Percentiles rank a stretch among this genome's conserved stretches.
phyloP scores from a whole-genome alignment of 768 basidiomycete species.

The Lactarius tabidus region DNA sequence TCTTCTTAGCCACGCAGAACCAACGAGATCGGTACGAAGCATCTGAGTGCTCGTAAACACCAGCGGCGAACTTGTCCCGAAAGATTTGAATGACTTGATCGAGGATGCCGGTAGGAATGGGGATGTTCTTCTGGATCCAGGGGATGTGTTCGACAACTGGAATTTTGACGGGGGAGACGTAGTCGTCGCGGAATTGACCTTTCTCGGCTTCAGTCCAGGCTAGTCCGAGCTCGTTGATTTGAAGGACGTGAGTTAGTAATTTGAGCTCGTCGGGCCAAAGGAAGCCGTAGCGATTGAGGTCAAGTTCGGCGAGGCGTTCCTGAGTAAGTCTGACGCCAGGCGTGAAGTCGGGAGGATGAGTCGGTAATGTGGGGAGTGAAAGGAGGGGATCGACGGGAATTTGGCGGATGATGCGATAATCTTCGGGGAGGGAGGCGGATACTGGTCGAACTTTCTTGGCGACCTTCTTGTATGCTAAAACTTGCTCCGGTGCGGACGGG shows the following conservation, averaged over 20 bases:
- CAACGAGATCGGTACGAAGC: neutral
- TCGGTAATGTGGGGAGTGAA: neutral
- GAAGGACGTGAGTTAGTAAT: slow-evolving; percentile 28
- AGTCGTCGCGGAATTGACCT: neutral
- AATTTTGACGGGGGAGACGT: no score
- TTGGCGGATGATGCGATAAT: neutral
- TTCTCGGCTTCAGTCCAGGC: neutral
- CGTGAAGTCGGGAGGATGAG: neutral
- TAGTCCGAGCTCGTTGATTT: slow-evolving; percentile 37
- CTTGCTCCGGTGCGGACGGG: no score
- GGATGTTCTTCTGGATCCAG: no score
- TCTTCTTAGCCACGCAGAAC: neutral
- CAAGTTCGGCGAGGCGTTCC: neutral
- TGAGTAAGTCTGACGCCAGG: neutral
- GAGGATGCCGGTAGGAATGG: no score
- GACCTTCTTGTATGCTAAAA: neutral
- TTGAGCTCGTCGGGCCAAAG: slow-evolving; percentile 31
- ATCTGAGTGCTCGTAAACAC: slow-evolving; percentile 31
- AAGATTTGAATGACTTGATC: no score
- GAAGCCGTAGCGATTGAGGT: neutral
- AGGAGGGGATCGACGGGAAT: neutral
- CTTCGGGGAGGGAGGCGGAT: neutral
- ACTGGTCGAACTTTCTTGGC: neutral
- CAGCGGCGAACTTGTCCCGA: slow-evolving; percentile 17
- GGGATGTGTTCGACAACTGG: no score